Evolutionary conservation across 495 filamentous ascomycete species (phyloP).

Genomic region (Acidiella bohemica): DNA sequence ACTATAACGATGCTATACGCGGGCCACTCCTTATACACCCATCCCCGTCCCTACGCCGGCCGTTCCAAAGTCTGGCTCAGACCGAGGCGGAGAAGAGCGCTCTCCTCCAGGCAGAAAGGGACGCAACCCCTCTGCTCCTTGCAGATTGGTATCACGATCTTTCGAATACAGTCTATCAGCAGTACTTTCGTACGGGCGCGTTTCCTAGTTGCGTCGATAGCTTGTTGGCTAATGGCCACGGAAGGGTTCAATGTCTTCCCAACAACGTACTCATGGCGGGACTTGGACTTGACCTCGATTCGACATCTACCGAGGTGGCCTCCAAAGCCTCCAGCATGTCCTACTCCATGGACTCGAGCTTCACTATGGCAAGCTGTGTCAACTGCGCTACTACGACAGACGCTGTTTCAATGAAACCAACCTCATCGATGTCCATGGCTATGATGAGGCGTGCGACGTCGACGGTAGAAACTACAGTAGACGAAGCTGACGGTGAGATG

Average conservation of each 20-base stretch:
- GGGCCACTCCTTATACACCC: slow-evolving; percentile 9
- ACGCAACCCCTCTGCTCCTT: slow-evolving; percentile 25
- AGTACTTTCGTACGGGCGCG: slow-evolving; percentile 13
- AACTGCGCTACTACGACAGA: not conserved
- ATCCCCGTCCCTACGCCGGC: slow-evolving; percentile 9
- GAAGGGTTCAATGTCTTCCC: slow-evolving; percentile 15
- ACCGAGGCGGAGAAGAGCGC: slow-evolving; percentile 1
- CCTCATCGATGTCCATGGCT: not conserved
- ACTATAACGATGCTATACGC: slow-evolving; percentile 7
- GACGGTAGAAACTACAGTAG: not conserved
- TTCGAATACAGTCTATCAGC: slow-evolving; percentile 10
- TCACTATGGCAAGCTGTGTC: not conserved
- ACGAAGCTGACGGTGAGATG: slow-evolving; percentile 1
- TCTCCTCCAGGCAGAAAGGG: slow-evolving; percentile 14
- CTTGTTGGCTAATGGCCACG: slow-evolving; percentile 16
- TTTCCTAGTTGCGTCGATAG: slow-evolving; percentile 17
- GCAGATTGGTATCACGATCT: slow-evolving; percentile 35
- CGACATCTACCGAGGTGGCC: slow-evolving; percentile 1
- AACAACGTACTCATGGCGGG: slow-evolving; percentile 10
- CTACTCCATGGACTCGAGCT: not conserved
- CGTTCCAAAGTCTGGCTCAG: slow-evolving; percentile 14
- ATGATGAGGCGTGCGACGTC: not conserved
- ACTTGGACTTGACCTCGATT: slow-evolving; percentile 9
- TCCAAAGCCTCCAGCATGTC: not conserved
- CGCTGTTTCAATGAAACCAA: not conserved